Evolutionary conservation across 768 basidiomycete species (phyloP).

Genomic region (Daedaleopsis nitida): DNA sequence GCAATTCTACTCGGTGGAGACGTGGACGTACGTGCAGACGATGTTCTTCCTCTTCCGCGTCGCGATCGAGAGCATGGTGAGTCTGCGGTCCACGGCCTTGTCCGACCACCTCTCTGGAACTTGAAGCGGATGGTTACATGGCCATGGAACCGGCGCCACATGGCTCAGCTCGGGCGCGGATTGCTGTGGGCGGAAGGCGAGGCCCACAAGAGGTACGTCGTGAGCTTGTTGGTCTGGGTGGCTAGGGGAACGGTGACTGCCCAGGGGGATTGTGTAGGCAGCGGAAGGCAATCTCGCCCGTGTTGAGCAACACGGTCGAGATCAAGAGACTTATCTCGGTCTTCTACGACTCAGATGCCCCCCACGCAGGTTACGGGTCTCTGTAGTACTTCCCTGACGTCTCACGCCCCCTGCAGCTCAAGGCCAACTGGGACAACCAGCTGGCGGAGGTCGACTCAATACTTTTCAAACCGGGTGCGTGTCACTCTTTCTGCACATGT

Average conservation of each 20-base stretch:
- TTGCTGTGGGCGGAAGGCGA: conserved; percentile 46
- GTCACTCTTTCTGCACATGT: too few species aligned
- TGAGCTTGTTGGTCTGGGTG: conserved; percentile 3
- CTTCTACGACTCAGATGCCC: conserved; percentile 55
- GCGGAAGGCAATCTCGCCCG: conserved; percentile 51
- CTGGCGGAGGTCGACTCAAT: conserved; percentile 24
- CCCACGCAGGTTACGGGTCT: too few species aligned
- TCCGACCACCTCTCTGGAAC: too few species aligned
- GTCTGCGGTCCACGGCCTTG: too few species aligned
- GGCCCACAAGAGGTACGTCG: conserved; percentile 40
- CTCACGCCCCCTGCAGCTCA: conserved; percentile 30
- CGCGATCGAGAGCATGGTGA: conserved; percentile 42
- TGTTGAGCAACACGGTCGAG: conserved; percentile 54
- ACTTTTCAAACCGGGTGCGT: conserved; percentile 42
- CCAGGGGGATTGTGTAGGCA: too few species aligned
- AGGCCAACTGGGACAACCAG: conserved; percentile 34
- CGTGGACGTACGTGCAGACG: conserved; percentile 48
- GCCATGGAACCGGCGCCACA: neutral
- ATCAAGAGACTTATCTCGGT: conserved; percentile 48
- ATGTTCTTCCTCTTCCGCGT: conserved; percentile 29
- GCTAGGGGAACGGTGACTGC: neutral
- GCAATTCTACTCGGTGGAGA: conserved; percentile 53
- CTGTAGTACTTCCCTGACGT: neutral
- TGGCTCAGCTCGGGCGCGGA: conserved; percentile 33
- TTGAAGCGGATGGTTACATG: neutral